phyloP scores from a whole-genome alignment of 352 stramenopile genomes.

The Phytophthora europaea region DNA sequence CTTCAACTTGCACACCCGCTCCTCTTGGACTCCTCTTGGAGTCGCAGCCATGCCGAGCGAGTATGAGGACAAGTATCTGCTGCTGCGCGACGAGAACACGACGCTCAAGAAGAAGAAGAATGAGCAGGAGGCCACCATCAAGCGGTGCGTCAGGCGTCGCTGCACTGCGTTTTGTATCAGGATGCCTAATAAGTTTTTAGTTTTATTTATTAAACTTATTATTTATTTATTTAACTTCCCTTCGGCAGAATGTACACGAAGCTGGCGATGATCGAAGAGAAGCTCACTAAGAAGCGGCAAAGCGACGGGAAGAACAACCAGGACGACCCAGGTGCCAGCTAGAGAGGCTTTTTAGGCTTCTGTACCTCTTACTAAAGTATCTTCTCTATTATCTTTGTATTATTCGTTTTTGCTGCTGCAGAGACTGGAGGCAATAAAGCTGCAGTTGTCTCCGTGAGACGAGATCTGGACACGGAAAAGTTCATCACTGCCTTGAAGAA shows the following conservation, averaged over 20 bases:
- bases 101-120: slow-evolving; percentile 93
- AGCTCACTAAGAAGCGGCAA: slow-evolving; percentile 80
- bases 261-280: slow-evolving; percentile 89
- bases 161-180: neutral
- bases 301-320: slow-evolving; percentile 67
- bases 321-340: slow-evolving; percentile 48
- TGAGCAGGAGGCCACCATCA: slow-evolving; percentile 92
- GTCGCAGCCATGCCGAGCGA: slow-evolving; percentile 56
- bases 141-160: slow-evolving; percentile 52
- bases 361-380: neutral
- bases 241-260: slow-evolving; percentile 89
- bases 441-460: slow-evolving; percentile 42
- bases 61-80: slow-evolving; percentile 89
- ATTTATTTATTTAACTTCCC: neutral
- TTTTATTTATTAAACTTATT: neutral
- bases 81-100: slow-evolving; percentile 86
- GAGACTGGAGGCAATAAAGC: slow-evolving; percentile 44
- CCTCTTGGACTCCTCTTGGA: too few relatives aligned
- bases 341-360: neutral
- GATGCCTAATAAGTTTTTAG: neutral
- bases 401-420: slow-evolving; percentile 11
- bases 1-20: slow-evolving; percentile 21
- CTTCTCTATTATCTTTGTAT: neutral
- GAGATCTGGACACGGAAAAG: slow-evolving; percentile 83
- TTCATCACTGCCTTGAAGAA: slow-evolving; percentile 84